Conservation (phyloP, 345 rosid genomes). For the Reutealis trisperma region DNA sequence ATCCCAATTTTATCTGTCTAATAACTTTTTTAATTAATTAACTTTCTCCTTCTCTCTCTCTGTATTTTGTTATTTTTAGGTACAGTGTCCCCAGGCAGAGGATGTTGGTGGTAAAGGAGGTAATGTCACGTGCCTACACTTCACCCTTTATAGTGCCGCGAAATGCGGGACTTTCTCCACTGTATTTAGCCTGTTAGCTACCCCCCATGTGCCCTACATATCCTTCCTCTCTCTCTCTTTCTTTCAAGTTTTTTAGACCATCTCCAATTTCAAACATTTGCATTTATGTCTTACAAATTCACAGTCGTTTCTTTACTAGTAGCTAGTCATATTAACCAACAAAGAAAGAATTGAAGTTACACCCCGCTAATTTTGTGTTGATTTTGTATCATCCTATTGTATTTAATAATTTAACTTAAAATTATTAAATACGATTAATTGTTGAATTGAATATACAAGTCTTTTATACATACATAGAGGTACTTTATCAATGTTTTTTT, state of each 20-base stretch:
- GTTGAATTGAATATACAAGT: too few species aligned
- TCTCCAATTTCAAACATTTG: not conserved
- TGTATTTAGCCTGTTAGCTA: not conserved
- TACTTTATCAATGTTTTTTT: too few species aligned
- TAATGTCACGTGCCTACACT: conserved; percentile 41
- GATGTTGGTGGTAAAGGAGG: conserved; percentile 39
- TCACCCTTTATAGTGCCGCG: conserved; percentile 23
- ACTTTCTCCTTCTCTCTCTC: not conserved
- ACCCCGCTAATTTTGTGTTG: too few species aligned
- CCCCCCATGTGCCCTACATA: conserved; percentile 20
- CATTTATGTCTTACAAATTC: not conserved
- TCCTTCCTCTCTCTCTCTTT: too few species aligned
- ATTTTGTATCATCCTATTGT: too few species aligned
- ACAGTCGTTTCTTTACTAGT: too few species aligned
- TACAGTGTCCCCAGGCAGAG: not conserved
- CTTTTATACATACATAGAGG: too few species aligned
- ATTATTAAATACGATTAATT: too few species aligned
- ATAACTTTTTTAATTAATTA: not conserved
- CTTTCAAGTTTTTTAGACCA: too few species aligned
- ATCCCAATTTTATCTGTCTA: conserved; percentile 37
- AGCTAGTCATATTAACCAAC: too few species aligned
- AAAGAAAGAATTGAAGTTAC: too few species aligned
- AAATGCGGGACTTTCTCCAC: conserved; percentile 33
- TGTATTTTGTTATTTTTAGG: not conserved
- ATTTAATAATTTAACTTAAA: too few species aligned